A percentile compares a stretch with the other conserved stretches of the same genome.
Conservation (phyloP, 1,284 basidiomycete species). For the Cutaneotrichosporon sp. region DNA sequence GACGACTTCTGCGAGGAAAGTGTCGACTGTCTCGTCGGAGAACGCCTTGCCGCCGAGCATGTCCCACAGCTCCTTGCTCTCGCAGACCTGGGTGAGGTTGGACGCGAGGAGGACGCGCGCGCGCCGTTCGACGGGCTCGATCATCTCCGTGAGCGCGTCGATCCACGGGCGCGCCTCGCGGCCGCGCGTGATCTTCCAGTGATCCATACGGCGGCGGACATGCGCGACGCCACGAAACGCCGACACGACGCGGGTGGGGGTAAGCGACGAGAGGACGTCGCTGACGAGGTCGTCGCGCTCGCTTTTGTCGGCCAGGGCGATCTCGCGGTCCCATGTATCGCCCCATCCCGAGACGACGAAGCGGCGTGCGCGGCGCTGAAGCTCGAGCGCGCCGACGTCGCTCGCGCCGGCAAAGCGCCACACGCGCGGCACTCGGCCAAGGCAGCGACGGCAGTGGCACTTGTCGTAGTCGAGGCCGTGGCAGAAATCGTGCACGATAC, state of each 20-base stretch:
- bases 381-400: conserved; percentile 66
- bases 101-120: conserved; percentile 60
- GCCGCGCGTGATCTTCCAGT: conserved; percentile 29
- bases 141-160: conserved; percentile 60
- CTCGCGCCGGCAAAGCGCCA: conserved; percentile 69
- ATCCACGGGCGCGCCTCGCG: conserved; percentile 60
- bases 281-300: conserved; percentile 63
- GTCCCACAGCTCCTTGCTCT: conserved; percentile 62
- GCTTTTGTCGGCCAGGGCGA: conserved; percentile 63
- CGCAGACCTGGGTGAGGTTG: conserved; percentile 59
- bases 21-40: conserved; percentile 65
- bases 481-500: conserved; percentile 77
- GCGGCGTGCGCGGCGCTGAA: conserved; percentile 65
- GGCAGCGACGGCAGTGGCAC: conserved; percentile 74
- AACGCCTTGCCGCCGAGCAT: conserved; percentile 64
- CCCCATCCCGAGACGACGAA: conserved; percentile 75
- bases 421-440: conserved; percentile 67
- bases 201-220: conserved; percentile 31
- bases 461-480: conserved; percentile 76
- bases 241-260: conserved; percentile 59
- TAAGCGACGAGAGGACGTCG: conserved; percentile 63
- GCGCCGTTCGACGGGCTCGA: conserved; percentile 56
- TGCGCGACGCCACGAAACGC: conserved; percentile 46
- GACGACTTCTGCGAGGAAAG: conserved; percentile 60
- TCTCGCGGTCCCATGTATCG: conserved; percentile 79